Percentiles rank a stretch among this genome's conserved stretches.
Conservation (phyloP, 805 yeast species). For the Clavispora santaluciae region DNA sequence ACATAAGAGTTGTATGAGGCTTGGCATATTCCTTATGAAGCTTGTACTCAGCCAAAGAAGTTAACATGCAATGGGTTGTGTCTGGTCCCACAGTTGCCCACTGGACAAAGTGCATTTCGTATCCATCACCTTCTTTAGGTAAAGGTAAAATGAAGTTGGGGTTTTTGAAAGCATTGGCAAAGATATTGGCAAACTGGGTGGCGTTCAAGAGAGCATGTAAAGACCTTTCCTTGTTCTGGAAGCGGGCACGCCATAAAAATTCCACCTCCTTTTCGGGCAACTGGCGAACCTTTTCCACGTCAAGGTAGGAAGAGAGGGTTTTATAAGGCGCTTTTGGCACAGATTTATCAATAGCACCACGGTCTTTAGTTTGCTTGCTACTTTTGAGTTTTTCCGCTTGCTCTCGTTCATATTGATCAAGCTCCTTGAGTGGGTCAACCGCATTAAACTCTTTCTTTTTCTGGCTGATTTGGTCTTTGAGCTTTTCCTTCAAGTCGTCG, state of each 20-base stretch:
- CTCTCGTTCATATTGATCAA: constrained; percentile 51
- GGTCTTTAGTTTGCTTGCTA: constrained; percentile 24
- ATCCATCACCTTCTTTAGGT: constrained; percentile 56
- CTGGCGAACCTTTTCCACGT: constrained; percentile 55
- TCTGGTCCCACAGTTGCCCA: constrained; percentile 85
- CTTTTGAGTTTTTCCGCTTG: constrained; percentile 25
- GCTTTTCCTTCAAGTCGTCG: constrained; percentile 56
- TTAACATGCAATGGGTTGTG: constrained; percentile 84
- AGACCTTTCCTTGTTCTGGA: constrained; percentile 53
- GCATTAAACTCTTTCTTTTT: constrained; percentile 53
- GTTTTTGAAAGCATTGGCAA: constrained; percentile 60
- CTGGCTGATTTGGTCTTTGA: constrained; percentile 56
- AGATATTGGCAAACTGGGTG: constrained; percentile 58
- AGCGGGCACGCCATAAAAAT: constrained; percentile 84
- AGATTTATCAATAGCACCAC: constrained; percentile 33
- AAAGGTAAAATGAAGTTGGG: constrained; percentile 89
- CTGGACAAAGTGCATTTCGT: constrained; percentile 87
- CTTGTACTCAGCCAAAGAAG: constrained; percentile 88
- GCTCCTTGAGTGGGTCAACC: constrained; percentile 65
- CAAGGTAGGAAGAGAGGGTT: constrained; percentile 66
- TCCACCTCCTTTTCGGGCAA: constrained; percentile 65
- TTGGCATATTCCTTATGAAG: constrained; percentile 87
- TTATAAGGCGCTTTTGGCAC: constrained; percentile 53
- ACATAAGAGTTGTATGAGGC: constrained; percentile 88
- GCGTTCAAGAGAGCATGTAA: constrained; percentile 61